Evolutionary conservation across 1,284 basidiomycete species (phyloP).

Genomic region (Leccinum griseonigrum): DNA sequence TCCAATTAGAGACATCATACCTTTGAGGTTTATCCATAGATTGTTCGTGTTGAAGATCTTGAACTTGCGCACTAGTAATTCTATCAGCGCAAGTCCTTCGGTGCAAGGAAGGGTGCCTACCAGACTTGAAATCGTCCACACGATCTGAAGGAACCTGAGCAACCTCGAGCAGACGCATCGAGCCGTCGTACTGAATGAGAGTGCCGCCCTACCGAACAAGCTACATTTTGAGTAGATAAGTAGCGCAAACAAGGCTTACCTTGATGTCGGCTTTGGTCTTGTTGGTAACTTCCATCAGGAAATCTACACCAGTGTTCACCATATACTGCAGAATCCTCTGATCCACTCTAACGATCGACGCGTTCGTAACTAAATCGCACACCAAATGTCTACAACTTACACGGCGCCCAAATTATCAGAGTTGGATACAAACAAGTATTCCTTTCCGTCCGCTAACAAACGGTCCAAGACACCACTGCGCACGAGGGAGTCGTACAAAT

Average conservation of each 20-base stretch:
- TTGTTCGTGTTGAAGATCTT: constrained; percentile 98
- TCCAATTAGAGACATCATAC: constrained; percentile 28
- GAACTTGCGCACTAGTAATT: constrained; percentile 68
- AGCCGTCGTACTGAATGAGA: constrained; percentile 92
- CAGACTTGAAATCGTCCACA: constrained; percentile 94
- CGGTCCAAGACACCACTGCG: constrained; percentile 96
- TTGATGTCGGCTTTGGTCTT: constrained; percentile 98
- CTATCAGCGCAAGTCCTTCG: neutral
- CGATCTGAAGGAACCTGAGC: constrained; percentile 97
- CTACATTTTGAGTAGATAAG: neutral
- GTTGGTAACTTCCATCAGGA: constrained; percentile 98
- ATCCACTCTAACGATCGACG: constrained; percentile 53
- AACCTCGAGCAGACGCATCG: constrained; percentile 91
- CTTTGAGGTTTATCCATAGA: constrained; percentile 91
- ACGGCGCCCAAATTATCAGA: constrained; percentile 98
- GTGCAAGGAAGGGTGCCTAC: constrained; percentile 2
- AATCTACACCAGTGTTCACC: constrained; percentile 83
- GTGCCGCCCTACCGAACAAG: constrained; percentile 77
- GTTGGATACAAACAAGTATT: constrained; percentile 98
- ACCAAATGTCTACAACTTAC: constrained; percentile 81
- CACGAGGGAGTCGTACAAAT: constrained; percentile 88
- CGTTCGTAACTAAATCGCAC: constrained; percentile 18
- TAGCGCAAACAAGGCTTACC: constrained; percentile 1
- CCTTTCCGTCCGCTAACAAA: constrained; percentile 91
- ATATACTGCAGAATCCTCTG: constrained; percentile 85